Percentiles rank a stretch among this genome's conserved stretches.
phyloP scores from a whole-genome alignment of 2,329 filamentous ascomycete genomes.

The Pseudopyricularia cyperi region DNA sequence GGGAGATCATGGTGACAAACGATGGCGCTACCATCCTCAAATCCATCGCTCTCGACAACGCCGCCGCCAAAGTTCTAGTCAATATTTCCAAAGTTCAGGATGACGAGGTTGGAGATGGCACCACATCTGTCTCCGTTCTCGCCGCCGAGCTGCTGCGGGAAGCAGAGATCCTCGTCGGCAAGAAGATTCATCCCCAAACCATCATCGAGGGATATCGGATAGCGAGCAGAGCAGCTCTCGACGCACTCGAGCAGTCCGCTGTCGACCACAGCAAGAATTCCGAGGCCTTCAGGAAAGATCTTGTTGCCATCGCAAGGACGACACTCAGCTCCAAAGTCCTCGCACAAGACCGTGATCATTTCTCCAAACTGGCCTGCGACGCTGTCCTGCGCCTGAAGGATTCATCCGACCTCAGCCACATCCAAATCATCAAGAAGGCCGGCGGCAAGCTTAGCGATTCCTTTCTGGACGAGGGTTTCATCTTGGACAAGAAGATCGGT shows the following conservation, averaged over 20 bases:
- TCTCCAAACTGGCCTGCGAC: conserved; percentile 78
- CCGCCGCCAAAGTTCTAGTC: conserved; percentile 92
- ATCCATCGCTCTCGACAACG: conserved; percentile 95
- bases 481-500: conserved; percentile 97
- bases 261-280: conserved; percentile 81
- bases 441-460: conserved; percentile 96
- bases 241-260: conserved; percentile 70
- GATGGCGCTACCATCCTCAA: conserved; percentile 98
- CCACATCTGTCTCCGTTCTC: conserved; percentile 92
- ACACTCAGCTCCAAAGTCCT: conserved; percentile 97
- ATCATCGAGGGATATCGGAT: conserved; percentile 99
- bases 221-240: conserved; percentile 79
- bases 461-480: conserved; percentile 96
- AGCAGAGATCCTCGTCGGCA: conserved; percentile 91
- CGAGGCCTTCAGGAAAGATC: conserved; percentile 76
- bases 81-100: conserved; percentile 99
- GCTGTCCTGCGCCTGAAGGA: conserved; percentile 82
- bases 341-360: conserved; percentile 85
- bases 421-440: conserved; percentile 99
- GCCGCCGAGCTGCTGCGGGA: conserved; percentile 91
- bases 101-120: conserved; percentile 95
- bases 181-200: conserved; percentile 98
- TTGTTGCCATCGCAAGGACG: conserved; percentile 82
- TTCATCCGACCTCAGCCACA: conserved; percentile 89
- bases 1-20: conserved; percentile 97